Evolutionary conservation across 805 yeast species (phyloP), one percentile per base, ranked within the genome.

Genomic region (Candida ulmi): DNA sequence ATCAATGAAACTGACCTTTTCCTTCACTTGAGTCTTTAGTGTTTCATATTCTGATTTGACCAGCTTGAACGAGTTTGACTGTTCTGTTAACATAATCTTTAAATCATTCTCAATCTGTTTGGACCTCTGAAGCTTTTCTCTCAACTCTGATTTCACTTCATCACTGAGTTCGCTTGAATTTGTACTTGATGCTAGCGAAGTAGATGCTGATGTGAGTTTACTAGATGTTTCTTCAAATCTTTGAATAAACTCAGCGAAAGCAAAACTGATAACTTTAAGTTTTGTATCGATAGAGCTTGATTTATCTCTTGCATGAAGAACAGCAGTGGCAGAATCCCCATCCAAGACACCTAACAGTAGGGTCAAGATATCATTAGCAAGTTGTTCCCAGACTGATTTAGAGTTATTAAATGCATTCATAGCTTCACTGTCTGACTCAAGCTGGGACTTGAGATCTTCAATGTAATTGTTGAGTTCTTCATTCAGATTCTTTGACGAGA

Each of bases 391-490:
- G 19, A 36, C 39, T 1, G 37, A 17, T 17, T 43, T 43, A 8
- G 36, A 33, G 4, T 36, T 16, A n/a, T 41, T 36, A 7, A 33
- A 15, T 4, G 26, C 5, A 16, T 17, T n/a, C 15, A 31, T 4
- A 5, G 12, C 7, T 5, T 21, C 26, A 31, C n/a, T n/a, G 7
- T 31, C 16, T 8, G 17, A 18, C 4, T 18, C n/a, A 4, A 46
- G 16, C 17, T 57, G 52, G 2, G 33, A 29, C 28, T 46, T 57
- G 11, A 59, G 37, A 5, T 52, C 52, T 16, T 52, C 50, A 12
- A 43, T 45, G 13, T 50, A 45, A 5, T 43, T 37, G 8, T 48
- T 55, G 47, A 63, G 50, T 27, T 60, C 42, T 13, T 39, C 36
- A 30, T 42, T 49, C 11, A 44, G 32, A 3, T 40, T 37, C 35